Base-by-base conservation (phyloP, 352 stramenopile genomes). In the Phytophthora sojae region DNA sequence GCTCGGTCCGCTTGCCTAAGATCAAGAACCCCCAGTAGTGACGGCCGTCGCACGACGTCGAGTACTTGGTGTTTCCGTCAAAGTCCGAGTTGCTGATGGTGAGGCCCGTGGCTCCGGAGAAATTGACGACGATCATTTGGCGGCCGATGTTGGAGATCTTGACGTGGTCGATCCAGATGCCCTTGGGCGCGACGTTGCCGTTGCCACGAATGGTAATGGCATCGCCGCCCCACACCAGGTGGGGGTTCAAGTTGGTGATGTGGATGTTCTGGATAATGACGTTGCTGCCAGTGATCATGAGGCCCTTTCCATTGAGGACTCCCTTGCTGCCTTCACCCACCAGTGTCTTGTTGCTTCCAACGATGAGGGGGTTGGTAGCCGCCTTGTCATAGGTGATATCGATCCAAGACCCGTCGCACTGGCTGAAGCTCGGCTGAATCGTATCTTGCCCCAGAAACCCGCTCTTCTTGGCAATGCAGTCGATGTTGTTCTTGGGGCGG, bases 31-130 rank as follows among this genome's bases (percentile, higher is more conserved):
- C 64, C 73, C 77, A 88, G 56, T 88, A 88, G 56, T 85, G 80
- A 35, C 54, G 75, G 23, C 77, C 77, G n/a, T 88, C 77, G 47
- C 80, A 88, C 14, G 80, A 74, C 0, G 76, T 49, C n/a, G 76
- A 85, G 45, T 68, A 85, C 25, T 60, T 37, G 17, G 80, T 85
- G 17, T 58, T 54, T 12, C 79, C 79, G 39, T 87, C 76, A 60
- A 84, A 87, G 37, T 84, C 76, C 29, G 60, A 82, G 70, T 85
- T 83, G 44, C 71, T 83, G 66, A 88, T 78, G 1, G 80, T 88
- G 29, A 85, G 9, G 6, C 71, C 76, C n/a, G 57, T 55, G 0
- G 69, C 70, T 11, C 77, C 65, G 3, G 58, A 70, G 39, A 65
- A 65, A 44, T 81, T 71, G 12, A 57, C 74, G 0, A 69, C 67